phyloP scores from a whole-genome alignment of 345 rosid genomes.

The Boechera stricta region DNA sequence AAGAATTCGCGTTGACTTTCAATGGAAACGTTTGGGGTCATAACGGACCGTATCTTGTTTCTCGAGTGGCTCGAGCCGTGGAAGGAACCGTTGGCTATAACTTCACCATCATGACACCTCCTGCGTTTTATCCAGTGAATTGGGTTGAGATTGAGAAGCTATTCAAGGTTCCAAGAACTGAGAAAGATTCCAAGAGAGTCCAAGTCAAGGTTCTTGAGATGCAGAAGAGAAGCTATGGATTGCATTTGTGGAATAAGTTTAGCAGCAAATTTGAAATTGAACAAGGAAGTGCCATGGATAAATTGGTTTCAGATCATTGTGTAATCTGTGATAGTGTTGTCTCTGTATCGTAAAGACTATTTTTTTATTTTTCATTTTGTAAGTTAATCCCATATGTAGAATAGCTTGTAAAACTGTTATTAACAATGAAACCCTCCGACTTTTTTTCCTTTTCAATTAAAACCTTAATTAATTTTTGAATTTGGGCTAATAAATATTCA shows the following conservation, averaged over 20 bases:
- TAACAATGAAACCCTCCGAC: not conserved
- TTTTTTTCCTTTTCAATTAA: not conserved
- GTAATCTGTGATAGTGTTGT: conserved; percentile 39
- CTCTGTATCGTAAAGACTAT: not conserved
- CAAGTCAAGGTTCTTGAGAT: conserved; percentile 43
- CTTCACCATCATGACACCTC: conserved; percentile 61
- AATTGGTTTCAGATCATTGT: conserved; percentile 52
- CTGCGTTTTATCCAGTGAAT: conserved; percentile 68
- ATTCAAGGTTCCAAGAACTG: conserved; percentile 57
- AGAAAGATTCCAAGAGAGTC: conserved; percentile 53
- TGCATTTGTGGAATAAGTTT: conserved; percentile 62
- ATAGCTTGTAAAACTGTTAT: conserved; percentile 25
- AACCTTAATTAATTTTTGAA: not conserved
- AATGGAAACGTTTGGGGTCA: conserved; percentile 80
- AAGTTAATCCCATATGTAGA: conserved; percentile 16
- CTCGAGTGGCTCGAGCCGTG: conserved; percentile 56
- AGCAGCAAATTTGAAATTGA: conserved; percentile 49
- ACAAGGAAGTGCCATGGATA: conserved; percentile 52
- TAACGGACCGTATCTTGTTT: conserved; percentile 74
- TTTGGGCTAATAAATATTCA: conserved; percentile 2
- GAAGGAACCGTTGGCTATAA: conserved; percentile 46
- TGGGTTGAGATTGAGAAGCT: conserved; percentile 60
- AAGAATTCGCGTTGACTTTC: conserved; percentile 67
- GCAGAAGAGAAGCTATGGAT: conserved; percentile 43
- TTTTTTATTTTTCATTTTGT: not conserved